These are phyloP conservation scores for Oryza coarctata DNA, from an alignment of 176 grass and related monocot genomes.

Conservation along the genomic window DNA sequence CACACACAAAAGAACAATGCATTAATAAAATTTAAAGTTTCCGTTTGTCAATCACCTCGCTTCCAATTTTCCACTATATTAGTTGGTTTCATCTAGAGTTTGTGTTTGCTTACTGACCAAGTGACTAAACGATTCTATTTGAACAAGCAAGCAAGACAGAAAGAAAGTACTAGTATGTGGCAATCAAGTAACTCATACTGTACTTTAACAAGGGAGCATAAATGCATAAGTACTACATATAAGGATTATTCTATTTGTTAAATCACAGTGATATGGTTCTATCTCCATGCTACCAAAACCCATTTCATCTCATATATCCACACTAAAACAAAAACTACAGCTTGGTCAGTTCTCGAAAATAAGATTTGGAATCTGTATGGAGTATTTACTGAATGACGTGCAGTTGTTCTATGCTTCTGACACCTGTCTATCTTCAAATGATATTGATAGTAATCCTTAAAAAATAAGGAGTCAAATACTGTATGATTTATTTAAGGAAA, in stretches of 20 bases:
- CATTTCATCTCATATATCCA: constrained; percentile 10
- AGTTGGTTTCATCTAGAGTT: background rate
- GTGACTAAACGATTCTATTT: background rate
- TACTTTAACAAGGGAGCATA: background rate
- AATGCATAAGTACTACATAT: background rate
- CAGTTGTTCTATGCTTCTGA: too few relatives aligned
- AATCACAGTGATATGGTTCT: background rate
- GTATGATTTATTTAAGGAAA: too few relatives aligned
- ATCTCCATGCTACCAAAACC: background rate
- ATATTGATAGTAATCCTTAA: too few relatives aligned
- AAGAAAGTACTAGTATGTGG: background rate
- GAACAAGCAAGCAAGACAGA: background rate
- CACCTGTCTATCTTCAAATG: too few relatives aligned
- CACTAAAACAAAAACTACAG: background rate
- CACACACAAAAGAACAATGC: background rate
- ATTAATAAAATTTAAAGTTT: background rate
- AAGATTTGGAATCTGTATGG: background rate
- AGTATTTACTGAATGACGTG: too few relatives aligned
- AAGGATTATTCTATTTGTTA: background rate
- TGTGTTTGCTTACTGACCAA: background rate
- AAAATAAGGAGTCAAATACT: too few relatives aligned
- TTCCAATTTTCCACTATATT: constrained; percentile 8
- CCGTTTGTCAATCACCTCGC: background rate
- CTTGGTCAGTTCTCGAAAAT: background rate
- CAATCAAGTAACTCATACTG: background rate